These are phyloP conservation scores for Penicillium cinerascens DNA, from an alignment of 495 filamentous ascomycete species.

Conservation along the genomic window DNA sequence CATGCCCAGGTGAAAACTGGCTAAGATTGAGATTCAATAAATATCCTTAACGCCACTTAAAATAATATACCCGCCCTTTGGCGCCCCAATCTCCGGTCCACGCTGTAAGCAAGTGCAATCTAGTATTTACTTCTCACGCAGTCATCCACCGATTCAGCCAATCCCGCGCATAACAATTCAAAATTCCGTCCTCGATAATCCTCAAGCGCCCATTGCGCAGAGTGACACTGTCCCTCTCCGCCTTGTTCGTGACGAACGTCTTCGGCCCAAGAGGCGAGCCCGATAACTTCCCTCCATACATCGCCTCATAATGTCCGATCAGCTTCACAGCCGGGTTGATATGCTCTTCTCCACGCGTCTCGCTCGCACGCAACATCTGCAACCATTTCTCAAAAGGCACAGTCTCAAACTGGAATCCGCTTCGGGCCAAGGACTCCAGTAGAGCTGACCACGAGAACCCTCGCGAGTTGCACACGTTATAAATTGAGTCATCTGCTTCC, in stretches of 20 bases:
- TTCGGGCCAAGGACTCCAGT: slow-evolving; percentile 39
- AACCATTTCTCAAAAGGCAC: slow-evolving; percentile 50
- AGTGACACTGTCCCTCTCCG: slow-evolving; percentile 35
- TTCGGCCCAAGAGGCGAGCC: slow-evolving; percentile 1
- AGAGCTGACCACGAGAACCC: slow-evolving; percentile 52
- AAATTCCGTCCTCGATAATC: slow-evolving; percentile 36
- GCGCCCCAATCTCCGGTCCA: too few species aligned
- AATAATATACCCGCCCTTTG: too few species aligned
- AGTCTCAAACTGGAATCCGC: slow-evolving; percentile 37
- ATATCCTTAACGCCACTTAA: too few species aligned
- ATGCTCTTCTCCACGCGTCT: slow-evolving; percentile 42
- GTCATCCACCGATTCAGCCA: slow-evolving; percentile 34
- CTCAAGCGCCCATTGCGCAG: slow-evolving; percentile 31
- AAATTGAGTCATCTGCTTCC: slow-evolving; percentile 36
- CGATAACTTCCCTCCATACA: slow-evolving; percentile 18
- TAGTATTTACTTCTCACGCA: neutral
- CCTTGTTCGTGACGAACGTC: slow-evolving; percentile 32
- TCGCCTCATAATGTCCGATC: slow-evolving; percentile 49
- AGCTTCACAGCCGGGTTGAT: slow-evolving; percentile 59
- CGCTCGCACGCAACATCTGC: slow-evolving; percentile 36
- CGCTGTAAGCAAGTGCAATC: too few species aligned
- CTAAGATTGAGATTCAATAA: too few species aligned
- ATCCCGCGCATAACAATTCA: slow-evolving; percentile 33
- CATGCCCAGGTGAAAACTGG: too few species aligned
- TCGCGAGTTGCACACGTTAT: slow-evolving; percentile 51